Evolutionary conservation across 805 yeast species (phyloP).

Genomic region (Lachancea dasiensis): DNA sequence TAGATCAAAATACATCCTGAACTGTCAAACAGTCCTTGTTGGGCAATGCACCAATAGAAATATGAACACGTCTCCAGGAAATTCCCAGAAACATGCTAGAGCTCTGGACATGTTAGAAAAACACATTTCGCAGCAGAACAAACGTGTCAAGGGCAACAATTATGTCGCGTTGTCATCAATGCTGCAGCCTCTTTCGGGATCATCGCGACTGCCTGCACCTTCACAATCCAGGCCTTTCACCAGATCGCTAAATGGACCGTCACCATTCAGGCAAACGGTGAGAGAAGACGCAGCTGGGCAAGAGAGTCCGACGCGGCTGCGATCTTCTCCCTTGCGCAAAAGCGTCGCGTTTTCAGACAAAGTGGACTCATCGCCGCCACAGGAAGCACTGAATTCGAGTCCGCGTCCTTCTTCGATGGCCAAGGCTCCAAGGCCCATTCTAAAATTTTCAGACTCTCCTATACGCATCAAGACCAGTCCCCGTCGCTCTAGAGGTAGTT

Average conservation of each 20-base stretch:
- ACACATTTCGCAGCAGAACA: constrained; percentile 19
- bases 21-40: too few species aligned
- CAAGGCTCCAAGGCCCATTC: constrained; percentile 24
- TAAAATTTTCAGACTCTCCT: constrained; percentile 11
- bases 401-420: constrained; percentile 19
- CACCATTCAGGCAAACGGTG: constrained; percentile 1
- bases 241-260: neutral
- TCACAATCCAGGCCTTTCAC: neutral
- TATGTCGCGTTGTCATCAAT: constrained; percentile 4
- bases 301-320: neutral
- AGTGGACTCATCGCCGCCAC: constrained; percentile 25
- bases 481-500: neutral
- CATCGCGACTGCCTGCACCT: constrained; percentile 4
- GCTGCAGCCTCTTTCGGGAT: constrained; percentile 3
- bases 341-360: constrained; percentile 30
- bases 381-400: constrained; percentile 11
- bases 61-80: neutral
- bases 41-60: constrained; percentile 1
- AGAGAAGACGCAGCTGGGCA: neutral
- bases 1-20: too few species aligned
- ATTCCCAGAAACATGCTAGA: constrained; percentile 5
- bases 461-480: constrained; percentile 4
- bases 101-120: constrained; percentile 27
- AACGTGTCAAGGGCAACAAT: constrained; percentile 1
- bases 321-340: constrained; percentile 22